A percentile compares a stretch with the other conserved stretches of the same genome.
Conservation (phyloP, 441 rosid genomes). For the Erodium moschatum region DNA sequence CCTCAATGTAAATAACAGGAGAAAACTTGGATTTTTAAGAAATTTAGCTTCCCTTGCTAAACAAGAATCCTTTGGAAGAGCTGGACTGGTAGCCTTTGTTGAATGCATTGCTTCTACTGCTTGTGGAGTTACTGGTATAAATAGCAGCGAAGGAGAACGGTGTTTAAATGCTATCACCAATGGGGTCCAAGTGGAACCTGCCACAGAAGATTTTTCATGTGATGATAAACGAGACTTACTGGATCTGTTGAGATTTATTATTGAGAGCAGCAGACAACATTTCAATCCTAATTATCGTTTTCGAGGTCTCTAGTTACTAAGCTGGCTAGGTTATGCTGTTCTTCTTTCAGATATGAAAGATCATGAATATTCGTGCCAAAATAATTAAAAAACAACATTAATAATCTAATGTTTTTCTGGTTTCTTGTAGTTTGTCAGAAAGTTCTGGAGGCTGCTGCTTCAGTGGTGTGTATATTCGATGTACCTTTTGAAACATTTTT, state of each 20-base stretch:
- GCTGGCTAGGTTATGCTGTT: conserved; percentile 25
- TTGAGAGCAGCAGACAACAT: conserved; percentile 90
- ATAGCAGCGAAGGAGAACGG: conserved; percentile 25
- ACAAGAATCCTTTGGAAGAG: conserved; percentile 71
- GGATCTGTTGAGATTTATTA: conserved; percentile 66
- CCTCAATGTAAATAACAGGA: conserved; percentile 36
- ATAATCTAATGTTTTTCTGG: conserved; percentile 20
- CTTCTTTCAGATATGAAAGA: conserved; percentile 10
- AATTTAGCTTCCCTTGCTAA: conserved; percentile 64
- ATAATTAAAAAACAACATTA: conserved; percentile 9
- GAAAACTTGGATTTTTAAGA: conserved; percentile 44
- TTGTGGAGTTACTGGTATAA: conserved; percentile 29
- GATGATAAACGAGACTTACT: conserved; percentile 42
- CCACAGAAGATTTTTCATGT: conserved; percentile 23
- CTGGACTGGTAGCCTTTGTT: conserved; percentile 80
- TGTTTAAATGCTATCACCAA: conserved; percentile 24
- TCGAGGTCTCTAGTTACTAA: conserved; percentile 52
- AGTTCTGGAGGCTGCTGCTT: conserved; percentile 57
- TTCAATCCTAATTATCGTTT: conserved; percentile 85
- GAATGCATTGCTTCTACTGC: conserved; percentile 75
- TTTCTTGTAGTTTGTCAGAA: conserved; percentile 51
- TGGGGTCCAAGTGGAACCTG: conserved; percentile 27
- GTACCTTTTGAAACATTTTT: conserved; percentile 66
- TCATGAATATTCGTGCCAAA: background rate
- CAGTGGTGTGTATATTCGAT: conserved; percentile 37